Base-by-base conservation (phyloP, 257 asterid species). In the Solanum raphanifolium region DNA sequence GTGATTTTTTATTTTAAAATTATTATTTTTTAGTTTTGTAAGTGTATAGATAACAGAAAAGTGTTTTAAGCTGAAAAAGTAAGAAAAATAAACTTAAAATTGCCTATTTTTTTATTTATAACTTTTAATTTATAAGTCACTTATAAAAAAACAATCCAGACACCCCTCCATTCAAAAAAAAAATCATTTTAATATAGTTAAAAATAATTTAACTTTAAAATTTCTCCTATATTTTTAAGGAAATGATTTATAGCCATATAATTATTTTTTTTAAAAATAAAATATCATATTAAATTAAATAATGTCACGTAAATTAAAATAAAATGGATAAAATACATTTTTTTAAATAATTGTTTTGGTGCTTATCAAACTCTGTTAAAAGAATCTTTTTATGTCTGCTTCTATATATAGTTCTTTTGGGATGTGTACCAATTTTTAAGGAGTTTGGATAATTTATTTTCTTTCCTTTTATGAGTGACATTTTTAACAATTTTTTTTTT, bases 181-280 rank as follows among this genome's bases (percentile, higher is more conserved):
- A 6, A 5, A 15, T 16, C 3, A 16, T 15, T 48, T 48, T 52
- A 52, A 0, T 52, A 52, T 52, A 18, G 3, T 6, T 16, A 52
- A 0, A 6, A 16, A 52, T 52, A 16, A 6, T 2, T 52, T 52
- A 52, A 6, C 4, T 52, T 52, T 5, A 52, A 52, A 52, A 6
- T 0, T 52, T 13, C 3, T 46, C 0, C 0, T 16, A 6, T 52
- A 52, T 52, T 0, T 52, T 52, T 16, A 52, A 52, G 0, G 0
- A 52, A 52, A 52, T 52, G 0, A 52, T 16, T 52, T 52, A 52
- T 15, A 18, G 0, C 1, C 9, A 52, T 0, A 16, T 52, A 48
- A 16, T 0, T 48, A 15, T 5, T 15, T 15, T 5, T 12, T 43
- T 13, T 12, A 3, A 13, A 46, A 46, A 9, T 10, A 11, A 41